Percentiles rank a stretch among this genome's conserved stretches.
phyloP scores from a whole-genome alignment of 495 filamentous ascomycete genomes.

The Daldinia childiae region DNA sequence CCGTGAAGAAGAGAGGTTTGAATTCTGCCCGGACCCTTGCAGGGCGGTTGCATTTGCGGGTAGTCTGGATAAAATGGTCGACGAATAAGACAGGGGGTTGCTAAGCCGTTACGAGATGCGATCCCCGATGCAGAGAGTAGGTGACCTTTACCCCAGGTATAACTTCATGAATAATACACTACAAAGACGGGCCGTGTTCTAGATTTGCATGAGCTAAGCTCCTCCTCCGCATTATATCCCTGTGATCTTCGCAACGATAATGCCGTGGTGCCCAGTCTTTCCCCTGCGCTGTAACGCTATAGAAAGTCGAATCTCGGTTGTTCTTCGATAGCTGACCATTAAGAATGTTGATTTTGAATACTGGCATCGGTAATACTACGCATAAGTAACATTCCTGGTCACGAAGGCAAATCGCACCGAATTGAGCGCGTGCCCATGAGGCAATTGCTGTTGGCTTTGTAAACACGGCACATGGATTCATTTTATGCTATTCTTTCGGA shows the following conservation, averaged over 20 bases:
- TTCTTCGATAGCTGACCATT: conserved; percentile 28
- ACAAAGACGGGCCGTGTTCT: conserved; percentile 31
- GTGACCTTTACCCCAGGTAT: conserved; percentile 29
- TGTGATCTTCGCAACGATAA: conserved; percentile 33
- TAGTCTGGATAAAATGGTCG: conserved; percentile 32
- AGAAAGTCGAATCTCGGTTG: conserved; percentile 28
- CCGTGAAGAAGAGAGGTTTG: conserved; percentile 15
- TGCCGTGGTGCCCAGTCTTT: neutral
- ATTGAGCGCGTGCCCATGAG: conserved; percentile 10
- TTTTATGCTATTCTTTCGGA: conserved; percentile 2
- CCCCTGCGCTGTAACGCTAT: conserved; percentile 9
- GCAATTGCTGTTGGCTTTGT: neutral
- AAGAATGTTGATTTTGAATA: neutral
- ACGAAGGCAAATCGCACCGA: neutral
- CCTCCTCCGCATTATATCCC: conserved; percentile 29
- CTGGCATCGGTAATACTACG: conserved; percentile 6
- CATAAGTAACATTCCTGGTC: neutral
- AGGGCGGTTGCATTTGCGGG: conserved; percentile 21
- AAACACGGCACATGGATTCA: conserved; percentile 12
- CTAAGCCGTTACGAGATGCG: conserved; percentile 17
- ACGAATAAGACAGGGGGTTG: conserved; percentile 20
- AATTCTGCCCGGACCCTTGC: conserved; percentile 37
- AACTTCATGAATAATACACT: conserved; percentile 16
- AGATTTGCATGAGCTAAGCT: conserved; percentile 14
- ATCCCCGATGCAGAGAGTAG: conserved; percentile 16